Conservation (phyloP, 768 basidiomycete species). For the Calvatia gigantea region DNA sequence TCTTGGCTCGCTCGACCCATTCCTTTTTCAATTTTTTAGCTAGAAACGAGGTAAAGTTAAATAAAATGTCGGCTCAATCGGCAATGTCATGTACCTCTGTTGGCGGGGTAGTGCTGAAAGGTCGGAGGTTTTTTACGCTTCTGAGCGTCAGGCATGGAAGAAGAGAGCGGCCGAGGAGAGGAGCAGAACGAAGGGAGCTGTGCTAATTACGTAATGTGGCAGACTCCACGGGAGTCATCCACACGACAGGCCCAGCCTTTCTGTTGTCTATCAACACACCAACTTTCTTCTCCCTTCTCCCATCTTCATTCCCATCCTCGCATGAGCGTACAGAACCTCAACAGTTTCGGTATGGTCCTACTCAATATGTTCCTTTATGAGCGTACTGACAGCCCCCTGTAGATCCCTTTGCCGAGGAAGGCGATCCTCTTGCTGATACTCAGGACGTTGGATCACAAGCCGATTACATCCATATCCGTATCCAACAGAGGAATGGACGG, state of each 20-base stretch:
- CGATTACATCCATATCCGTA: conserved; percentile 92
- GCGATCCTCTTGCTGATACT: conserved; percentile 71
- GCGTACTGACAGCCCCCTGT: conserved; percentile 14
- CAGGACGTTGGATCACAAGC: conserved; percentile 78
- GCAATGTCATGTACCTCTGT: conserved; percentile 46
- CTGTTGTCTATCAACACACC: conserved; percentile 28
- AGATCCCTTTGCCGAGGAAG: conserved; percentile 98
- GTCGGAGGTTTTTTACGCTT: conserved; percentile 66
- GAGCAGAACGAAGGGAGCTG: conserved; percentile 4
- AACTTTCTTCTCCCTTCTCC: conserved; percentile 29
- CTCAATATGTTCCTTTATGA: background rate
- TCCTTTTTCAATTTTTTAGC: conserved; percentile 79
- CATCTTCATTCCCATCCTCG: conserved; percentile 53
- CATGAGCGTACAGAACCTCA: conserved; percentile 95
- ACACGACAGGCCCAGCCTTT: conserved; percentile 14
- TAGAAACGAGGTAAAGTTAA: conserved; percentile 23
- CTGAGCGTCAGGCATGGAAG: conserved; percentile 20
- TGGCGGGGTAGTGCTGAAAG: conserved; percentile 62
- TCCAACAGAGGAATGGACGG: conserved; percentile 98
- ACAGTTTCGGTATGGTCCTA: conserved; percentile 57
- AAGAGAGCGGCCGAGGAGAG: conserved; percentile 15
- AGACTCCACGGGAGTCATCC: conserved; percentile 18
- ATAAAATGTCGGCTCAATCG: background rate
- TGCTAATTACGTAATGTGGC: conserved; percentile 24
- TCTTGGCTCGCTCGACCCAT: conserved; percentile 76